Evolutionary conservation across 164 flowering plant species (phyloP), one percentile per base, ranked within the genome.

Genomic region (Berberis vulgaris): DNA sequence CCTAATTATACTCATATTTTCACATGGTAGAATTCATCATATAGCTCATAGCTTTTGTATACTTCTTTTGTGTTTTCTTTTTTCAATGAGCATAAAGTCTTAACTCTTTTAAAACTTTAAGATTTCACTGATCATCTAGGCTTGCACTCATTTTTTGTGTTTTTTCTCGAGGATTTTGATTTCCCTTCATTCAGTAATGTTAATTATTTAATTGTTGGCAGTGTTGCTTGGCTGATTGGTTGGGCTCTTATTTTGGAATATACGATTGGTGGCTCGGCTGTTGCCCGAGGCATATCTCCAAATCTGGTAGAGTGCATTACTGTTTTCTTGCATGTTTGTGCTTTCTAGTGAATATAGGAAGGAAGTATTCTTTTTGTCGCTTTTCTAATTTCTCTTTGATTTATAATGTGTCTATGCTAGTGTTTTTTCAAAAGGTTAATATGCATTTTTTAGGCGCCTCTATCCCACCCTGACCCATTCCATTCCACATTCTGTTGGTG

Each of bases 181-280:
- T 11, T 26, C 4, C 10, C 54, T 52, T 10, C 12, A 11, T 1
- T 52, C 10, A 52, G 49, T 52, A 3, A 10, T 2, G 11, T 10
- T 11, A 10, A 1, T 55, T 5, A 55, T 58, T 71, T 26, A 26
- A 26, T 26, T 26, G 63, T 59, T 69, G 69, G 13, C 88, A 94
- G 99, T 55, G 79, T 85, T 73, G 99, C 99, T 59, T 91, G 99
- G 99, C 66, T 94, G 73, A 75, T 94, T 75, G 99, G 99, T 47
- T 94, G 97, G 99, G 93, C 96, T 43, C 75, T 94, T 68, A 85
- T 94, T 66, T 76, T 94, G 81, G 99, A 94, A 70, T 94, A 94
- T 66, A 91, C 97, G 5, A 81, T 94, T 68, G 96, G 99, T 57
- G 96, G 99, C 53, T 71, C 99, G 10, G 88, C 97, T 43, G 95